Conservation (phyloP, 2,329 filamentous ascomycete species). For the Calonectria naviculata region DNA sequence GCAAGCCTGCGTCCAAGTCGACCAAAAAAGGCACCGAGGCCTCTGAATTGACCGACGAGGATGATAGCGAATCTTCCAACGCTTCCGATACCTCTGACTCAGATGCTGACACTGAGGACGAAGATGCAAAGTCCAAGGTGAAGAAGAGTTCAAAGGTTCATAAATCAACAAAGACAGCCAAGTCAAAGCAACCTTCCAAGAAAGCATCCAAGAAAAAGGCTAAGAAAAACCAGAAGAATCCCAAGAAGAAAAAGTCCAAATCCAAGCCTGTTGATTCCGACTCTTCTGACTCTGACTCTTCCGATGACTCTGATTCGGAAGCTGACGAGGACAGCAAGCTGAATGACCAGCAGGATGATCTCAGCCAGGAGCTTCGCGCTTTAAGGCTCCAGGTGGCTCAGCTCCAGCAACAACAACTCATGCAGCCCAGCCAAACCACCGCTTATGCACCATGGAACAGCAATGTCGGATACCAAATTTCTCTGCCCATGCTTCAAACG, state of each 20-base stretch:
- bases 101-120: constrained; percentile 21
- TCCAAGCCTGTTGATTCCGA: constrained; percentile 20
- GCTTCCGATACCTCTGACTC: constrained; percentile 28
- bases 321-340: constrained; percentile 22
- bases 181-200: constrained; percentile 22
- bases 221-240: constrained; percentile 14
- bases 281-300: constrained; percentile 31
- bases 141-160: constrained; percentile 26
- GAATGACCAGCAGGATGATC: constrained; percentile 21
- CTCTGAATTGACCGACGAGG: constrained; percentile 11
- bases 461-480: constrained; percentile 1
- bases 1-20: constrained; percentile 30
- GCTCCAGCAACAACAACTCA: constrained; percentile 34
- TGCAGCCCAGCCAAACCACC: neutral
- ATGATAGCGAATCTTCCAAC: constrained; percentile 21
- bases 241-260: constrained; percentile 23
- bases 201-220: constrained; percentile 19
- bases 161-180: constrained; percentile 17
- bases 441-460: neutral
- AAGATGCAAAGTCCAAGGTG: constrained; percentile 2
- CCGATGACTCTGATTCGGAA: constrained; percentile 31
- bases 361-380: constrained; percentile 44
- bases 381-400: constrained; percentile 42
- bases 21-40: constrained; percentile 13
- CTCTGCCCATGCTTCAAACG: neutral